A percentile compares a stretch with the other conserved stretches of the same genome.
phyloP scores from a whole-genome alignment of 1,284 basidiomycete species.

The Trametes versicolor region DNA sequence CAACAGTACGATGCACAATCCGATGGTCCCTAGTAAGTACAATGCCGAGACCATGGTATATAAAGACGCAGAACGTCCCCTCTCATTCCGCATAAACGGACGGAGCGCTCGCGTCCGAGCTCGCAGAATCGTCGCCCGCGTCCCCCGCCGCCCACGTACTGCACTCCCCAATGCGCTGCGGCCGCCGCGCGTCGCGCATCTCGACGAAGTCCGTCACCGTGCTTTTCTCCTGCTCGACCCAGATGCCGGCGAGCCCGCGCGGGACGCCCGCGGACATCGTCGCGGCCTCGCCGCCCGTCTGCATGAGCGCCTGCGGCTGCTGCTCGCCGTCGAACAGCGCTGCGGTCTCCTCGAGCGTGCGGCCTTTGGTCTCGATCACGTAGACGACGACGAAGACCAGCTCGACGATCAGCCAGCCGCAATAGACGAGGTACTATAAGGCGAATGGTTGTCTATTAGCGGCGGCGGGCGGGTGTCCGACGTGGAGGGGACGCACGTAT shows the following conservation, averaged over 20 bases:
- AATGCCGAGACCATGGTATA: not conserved
- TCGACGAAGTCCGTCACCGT: slow-evolving; percentile 33
- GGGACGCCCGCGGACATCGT: slow-evolving; percentile 48
- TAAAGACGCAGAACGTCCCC: not conserved
- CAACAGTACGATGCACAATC: not conserved
- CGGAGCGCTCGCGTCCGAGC: not conserved
- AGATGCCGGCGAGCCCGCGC: slow-evolving; percentile 28
- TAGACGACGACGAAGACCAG: slow-evolving; percentile 63
- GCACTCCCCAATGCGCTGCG: slow-evolving; percentile 21
- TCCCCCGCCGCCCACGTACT: slow-evolving; percentile 17
- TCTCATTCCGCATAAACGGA: slow-evolving; percentile 11
- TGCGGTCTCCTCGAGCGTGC: slow-evolving; percentile 74
- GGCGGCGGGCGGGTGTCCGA: slow-evolving; percentile 17
- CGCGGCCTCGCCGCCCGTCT: slow-evolving; percentile 61
- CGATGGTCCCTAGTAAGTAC: not conserved
- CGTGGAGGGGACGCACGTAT: slow-evolving; percentile 52
- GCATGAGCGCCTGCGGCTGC: slow-evolving; percentile 53
- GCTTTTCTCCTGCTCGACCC: slow-evolving; percentile 35
- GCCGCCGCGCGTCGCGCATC: slow-evolving; percentile 28
- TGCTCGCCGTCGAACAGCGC: slow-evolving; percentile 69
- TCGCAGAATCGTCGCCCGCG: slow-evolving; percentile 3
- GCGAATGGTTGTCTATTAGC: slow-evolving; percentile 12
- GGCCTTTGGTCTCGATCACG: slow-evolving; percentile 66
- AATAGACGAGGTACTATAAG: slow-evolving; percentile 62
- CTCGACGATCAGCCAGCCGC: slow-evolving; percentile 68